Evolutionary conservation across 2,329 filamentous ascomycete genomes (phyloP), one percentile per base, ranked within the genome.

Genomic region (Stemphylium beticola): DNA sequence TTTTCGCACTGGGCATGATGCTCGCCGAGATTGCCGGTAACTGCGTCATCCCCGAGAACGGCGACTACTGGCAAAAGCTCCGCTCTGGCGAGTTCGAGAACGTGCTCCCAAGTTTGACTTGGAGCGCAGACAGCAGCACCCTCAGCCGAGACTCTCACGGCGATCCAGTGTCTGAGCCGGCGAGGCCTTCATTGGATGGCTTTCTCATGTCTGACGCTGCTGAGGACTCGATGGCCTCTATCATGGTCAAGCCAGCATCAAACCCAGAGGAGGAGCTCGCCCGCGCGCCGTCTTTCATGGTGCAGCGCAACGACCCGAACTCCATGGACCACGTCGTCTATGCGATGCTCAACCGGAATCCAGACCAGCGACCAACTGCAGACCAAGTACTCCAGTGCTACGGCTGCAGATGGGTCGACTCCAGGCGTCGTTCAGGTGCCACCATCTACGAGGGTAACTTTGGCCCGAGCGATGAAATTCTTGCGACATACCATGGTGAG

Each of bases 361-460:
- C 93, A 0, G 76, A 79, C 11, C 80, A 87, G 44, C 89, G 95
- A 48, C 95, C 93, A 4, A 85, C 83, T 1, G 85, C 92, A 20
- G 83, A 89, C 47, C 85, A 96, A 60, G 78, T 99, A 10, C 83
- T 96, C 41, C 78, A 84, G 40, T 84, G 87, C 1, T 86, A 87
- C 43, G 91, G 92, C 20, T 83, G 96, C 47, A 84, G 83, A 57
- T 99, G 95, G 90, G 89, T 96, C 29, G 84, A 87, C 49, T 79
- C 81, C 45, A 87, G 92, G 58, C 87, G 92, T 50, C 87, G 89
- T 50, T 91, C 92, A 10, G 91, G 92, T 39, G 95, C 95, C n/a
- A 97, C 92, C 0, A 87, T 99, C 48, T 99, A 90, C 66, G 95
- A 99, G 78, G 95, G 95, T 59, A 95, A 91, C 73, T 99, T 93